Evolutionary conservation across 2,329 filamentous ascomycete species (phyloP).

Genomic region (Aspergillus bombycis): DNA sequence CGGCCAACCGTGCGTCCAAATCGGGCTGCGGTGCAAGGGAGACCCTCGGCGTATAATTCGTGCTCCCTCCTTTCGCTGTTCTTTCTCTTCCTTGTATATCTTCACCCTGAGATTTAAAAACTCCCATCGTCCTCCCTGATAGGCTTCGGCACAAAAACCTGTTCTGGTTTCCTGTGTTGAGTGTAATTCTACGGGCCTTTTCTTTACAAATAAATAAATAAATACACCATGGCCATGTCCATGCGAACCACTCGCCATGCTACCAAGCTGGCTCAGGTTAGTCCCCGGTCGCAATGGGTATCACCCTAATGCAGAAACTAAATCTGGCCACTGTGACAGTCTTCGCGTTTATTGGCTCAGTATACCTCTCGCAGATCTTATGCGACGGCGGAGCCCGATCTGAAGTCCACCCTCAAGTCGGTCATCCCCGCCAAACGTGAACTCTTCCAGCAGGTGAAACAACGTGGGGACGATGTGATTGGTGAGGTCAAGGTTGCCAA

Average conservation of each 20-base stretch:
- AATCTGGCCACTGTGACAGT: slow-evolving; percentile 2
- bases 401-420: slow-evolving; percentile 83
- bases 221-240: slow-evolving; percentile 30
- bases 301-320: slow-evolving; percentile 2
- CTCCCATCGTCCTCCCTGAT: background rate
- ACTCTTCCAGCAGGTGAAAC: slow-evolving; percentile 91
- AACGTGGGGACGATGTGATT: slow-evolving; percentile 77
- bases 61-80: slow-evolving; percentile 11
- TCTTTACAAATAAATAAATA: slow-evolving; percentile 6
- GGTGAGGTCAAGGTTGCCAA: slow-evolving; percentile 94
- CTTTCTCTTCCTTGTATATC: slow-evolving; percentile 10
- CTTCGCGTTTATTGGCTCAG: slow-evolving; percentile 22
- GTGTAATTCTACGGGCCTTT: background rate
- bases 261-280: slow-evolving; percentile 41
- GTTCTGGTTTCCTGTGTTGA: background rate
- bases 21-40: background rate
- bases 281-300: background rate
- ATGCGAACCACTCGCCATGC: slow-evolving; percentile 44
- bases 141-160: background rate
- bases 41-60: background rate
- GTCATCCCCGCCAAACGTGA: slow-evolving; percentile 91
- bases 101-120: background rate
- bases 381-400: slow-evolving; percentile 77
- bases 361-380: slow-evolving; percentile 35
- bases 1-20: slow-evolving; percentile 14